Evolutionary conservation across 306 rosid species (phyloP).

Genomic region (Prunus persica): DNA sequence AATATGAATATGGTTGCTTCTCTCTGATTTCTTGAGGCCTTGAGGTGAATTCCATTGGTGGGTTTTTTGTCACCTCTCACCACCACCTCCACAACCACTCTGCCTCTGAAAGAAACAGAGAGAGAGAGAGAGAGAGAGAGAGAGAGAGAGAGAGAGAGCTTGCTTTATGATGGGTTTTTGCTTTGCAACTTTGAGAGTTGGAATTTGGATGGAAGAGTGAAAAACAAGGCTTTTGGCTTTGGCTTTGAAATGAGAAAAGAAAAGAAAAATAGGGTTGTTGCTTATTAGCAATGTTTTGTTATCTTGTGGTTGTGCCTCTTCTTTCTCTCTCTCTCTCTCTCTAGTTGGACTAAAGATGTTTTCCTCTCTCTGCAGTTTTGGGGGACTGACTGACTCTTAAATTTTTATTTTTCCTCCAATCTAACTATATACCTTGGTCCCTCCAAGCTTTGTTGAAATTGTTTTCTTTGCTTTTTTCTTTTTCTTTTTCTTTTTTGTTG

Average conservation of each 20-base stretch:
- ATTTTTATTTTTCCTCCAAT: not conserved
- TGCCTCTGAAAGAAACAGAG: not conserved
- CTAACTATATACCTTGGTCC: not conserved
- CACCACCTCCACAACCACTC: not conserved
- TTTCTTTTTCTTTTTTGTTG: not conserved
- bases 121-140: not conserved
- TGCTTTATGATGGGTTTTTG: constrained; percentile 27
- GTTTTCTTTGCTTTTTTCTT: not conserved
- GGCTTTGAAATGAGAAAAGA: constrained; percentile 11
- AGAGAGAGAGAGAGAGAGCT: not conserved
- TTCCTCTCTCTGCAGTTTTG: too few species aligned
- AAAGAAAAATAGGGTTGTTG: constrained; percentile 8
- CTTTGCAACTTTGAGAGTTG: constrained; percentile 26
- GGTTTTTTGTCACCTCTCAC: constrained; percentile 8
- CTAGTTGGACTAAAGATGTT: not conserved
- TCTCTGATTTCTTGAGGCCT: constrained; percentile 53
- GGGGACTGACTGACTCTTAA: not conserved
- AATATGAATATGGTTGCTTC: constrained; percentile 36
- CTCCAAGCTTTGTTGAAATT: not conserved
- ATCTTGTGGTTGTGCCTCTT: constrained; percentile 22
- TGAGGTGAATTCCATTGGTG: constrained; percentile 68
- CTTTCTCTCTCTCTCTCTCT: constrained; percentile 8
- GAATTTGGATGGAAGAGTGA: constrained; percentile 38
- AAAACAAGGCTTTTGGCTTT: constrained; percentile 45
- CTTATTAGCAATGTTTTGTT: constrained; percentile 47